Evolutionary conservation across 2,329 filamentous ascomycete genomes (phyloP).

Genomic region (Colletotrichum destructivum): DNA sequence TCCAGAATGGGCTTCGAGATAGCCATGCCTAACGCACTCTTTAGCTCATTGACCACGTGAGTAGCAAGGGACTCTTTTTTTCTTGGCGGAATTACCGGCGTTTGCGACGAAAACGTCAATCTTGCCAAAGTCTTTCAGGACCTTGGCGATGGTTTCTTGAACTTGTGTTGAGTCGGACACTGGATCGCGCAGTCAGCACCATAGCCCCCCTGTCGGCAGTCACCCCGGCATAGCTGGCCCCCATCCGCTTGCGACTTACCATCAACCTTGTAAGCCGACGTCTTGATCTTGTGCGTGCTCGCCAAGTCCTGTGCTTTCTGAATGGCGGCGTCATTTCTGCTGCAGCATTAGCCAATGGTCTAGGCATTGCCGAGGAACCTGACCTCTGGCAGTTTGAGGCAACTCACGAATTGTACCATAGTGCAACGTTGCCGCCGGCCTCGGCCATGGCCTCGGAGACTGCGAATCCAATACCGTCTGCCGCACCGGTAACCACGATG

Average conservation of each 20-base stretch:
- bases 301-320: slow-evolving; percentile 53
- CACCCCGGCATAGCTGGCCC: not conserved
- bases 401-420: slow-evolving; percentile 53
- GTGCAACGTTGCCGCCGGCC: slow-evolving; percentile 58
- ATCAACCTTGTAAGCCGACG: slow-evolving; percentile 60
- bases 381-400: too few relatives aligned
- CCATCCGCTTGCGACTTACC: slow-evolving; percentile 44
- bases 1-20: slow-evolving; percentile 71
- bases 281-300: slow-evolving; percentile 53
- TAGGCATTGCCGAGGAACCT: not conserved
- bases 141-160: slow-evolving; percentile 50
- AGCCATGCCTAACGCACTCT: slow-evolving; percentile 55
- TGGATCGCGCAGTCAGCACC: slow-evolving; percentile 36
- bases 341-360: not conserved
- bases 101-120: slow-evolving; percentile 62
- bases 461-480: slow-evolving; percentile 61
- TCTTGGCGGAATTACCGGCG: slow-evolving; percentile 49
- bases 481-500: slow-evolving; percentile 61
- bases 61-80: too few relatives aligned
- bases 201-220: too few relatives aligned
- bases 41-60: accelerated
- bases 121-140: slow-evolving; percentile 57
- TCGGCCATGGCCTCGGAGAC: slow-evolving; percentile 63
- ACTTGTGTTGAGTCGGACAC: slow-evolving; percentile 59
- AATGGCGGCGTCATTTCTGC: slow-evolving; percentile 49